Evolutionary conservation across 2,329 filamentous ascomycete genomes (phyloP).

Genomic region (Lachnellula suecica): DNA sequence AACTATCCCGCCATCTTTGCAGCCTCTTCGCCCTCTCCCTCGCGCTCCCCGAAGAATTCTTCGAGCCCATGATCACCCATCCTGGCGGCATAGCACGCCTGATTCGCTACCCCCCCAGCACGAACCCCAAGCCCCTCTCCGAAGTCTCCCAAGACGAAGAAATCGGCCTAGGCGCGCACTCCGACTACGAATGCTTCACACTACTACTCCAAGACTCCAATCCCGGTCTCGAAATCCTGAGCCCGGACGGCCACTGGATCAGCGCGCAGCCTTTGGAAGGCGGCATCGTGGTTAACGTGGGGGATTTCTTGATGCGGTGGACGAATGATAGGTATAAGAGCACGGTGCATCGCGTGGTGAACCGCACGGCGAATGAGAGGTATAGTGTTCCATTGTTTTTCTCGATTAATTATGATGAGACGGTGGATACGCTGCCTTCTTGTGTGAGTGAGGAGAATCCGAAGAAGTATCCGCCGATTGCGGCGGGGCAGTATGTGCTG

Average conservation of each 20-base stretch:
- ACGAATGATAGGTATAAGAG: constrained; percentile 53
- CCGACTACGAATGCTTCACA: constrained; percentile 57
- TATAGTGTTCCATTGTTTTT: constrained; percentile 59
- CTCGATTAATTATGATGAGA: constrained; percentile 33
- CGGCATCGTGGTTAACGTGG: constrained; percentile 52
- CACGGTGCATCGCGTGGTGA: constrained; percentile 55
- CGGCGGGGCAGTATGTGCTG: constrained; percentile 30
- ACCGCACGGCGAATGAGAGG: constrained; percentile 47
- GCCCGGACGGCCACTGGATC: constrained; percentile 45
- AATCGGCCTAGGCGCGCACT: constrained; percentile 46
- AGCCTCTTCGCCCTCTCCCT: constrained; percentile 39
- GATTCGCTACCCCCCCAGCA: constrained; percentile 49
- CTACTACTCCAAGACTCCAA: constrained; percentile 51
- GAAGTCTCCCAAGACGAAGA: constrained; percentile 29
- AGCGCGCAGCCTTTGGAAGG: constrained; percentile 42
- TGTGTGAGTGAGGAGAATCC: constrained; percentile 29
- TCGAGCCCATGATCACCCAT: constrained; percentile 40
- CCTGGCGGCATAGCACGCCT: constrained; percentile 45
- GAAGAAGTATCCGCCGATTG: constrained; percentile 29
- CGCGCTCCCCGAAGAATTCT: constrained; percentile 42
- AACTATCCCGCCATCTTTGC: constrained; percentile 39
- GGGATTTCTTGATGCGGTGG: constrained; percentile 49
- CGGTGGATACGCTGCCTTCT: constrained; percentile 28
- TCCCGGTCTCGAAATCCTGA: constrained; percentile 51
- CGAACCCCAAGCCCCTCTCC: constrained; percentile 26